Base-by-base conservation (phyloP, 305 asterid genomes). In the Stenogyne calaminthoides region DNA sequence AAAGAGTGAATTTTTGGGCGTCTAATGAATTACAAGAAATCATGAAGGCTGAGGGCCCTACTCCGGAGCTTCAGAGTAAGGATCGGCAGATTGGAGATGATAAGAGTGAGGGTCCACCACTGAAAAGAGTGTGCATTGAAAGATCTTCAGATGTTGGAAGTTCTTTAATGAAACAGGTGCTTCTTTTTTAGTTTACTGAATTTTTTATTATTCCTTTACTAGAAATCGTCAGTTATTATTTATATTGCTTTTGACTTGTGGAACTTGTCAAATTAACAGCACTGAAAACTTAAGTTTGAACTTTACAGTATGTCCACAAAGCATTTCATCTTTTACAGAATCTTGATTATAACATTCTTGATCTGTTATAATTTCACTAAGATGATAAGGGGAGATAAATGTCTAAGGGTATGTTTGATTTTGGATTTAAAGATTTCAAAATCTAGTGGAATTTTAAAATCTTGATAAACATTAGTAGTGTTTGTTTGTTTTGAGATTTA, bases 161-260 rank as follows among this genome's bases (percentile, higher is more conserved):
- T 73, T 86, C 85, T 80, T 76, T 91, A 83, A 87, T 91, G 96
- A 85, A 89, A 77, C 93, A 91, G 97, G 97, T 94, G 9, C 40
- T 76, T 58, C 70, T 11, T 15, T 65, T 75, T 19, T 46, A 63
- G 64, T 68, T 73, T 44, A 36, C 36, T 77, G 34, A 40, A 22
- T 70, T 1, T 70, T 36, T 63, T 60, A 42, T 76, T 18, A 10
- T 25, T 62, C 34, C 47, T 49, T 67, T 59, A 40, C 54, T 2
- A 14, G 14, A 37, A 37, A 49, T 58, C 18, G 19, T 37, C 16
- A 16, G 57, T 32, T 69, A 15, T 66, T 71, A n/a, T 51, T 61
- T 68, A 36, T 75, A 29, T 10, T 54, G 36, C 36, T 56, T 70
- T 59, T 34, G 64, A 61, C 47, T 27, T 60, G 32, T 49, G 61